phyloP scores from a whole-genome alignment of 106 monocot genomes.

The Narthecium ossifragum region DNA sequence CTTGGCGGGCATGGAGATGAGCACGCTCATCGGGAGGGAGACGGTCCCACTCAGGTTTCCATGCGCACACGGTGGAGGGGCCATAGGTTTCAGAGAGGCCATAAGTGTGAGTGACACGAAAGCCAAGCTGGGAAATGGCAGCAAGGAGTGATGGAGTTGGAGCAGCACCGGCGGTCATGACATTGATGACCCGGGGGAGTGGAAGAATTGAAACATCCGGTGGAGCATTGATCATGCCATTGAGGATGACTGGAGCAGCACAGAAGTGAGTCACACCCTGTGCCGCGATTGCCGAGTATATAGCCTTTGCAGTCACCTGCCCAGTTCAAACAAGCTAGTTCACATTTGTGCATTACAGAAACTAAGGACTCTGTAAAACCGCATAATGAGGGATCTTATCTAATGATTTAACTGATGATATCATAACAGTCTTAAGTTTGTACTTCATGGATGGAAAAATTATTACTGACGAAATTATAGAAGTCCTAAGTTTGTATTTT shows the following conservation, averaged over 20 bases:
- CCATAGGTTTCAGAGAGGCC: constrained; percentile 76
- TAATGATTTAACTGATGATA: too few species aligned
- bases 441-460: too few species aligned
- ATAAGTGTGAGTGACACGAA: constrained; percentile 70
- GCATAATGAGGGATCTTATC: too few species aligned
- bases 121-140: constrained; percentile 52
- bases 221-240: constrained; percentile 49
- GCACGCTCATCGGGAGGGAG: constrained; percentile 33
- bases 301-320: constrained; percentile 59
- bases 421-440: too few species aligned
- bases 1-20: constrained; percentile 58
- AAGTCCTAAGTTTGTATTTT: too few species aligned
- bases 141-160: constrained; percentile 58
- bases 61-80: constrained; percentile 51
- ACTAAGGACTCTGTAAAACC: too few species aligned
- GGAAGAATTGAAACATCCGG: constrained; percentile 40
- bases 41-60: constrained; percentile 68
- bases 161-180: constrained; percentile 67
- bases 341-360: too few species aligned
- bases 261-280: constrained; percentile 70
- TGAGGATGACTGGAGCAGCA: constrained; percentile 63
- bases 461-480: too few species aligned
- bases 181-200: constrained; percentile 46
- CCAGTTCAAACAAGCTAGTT: neutral
- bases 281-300: constrained; percentile 61